Base-by-base conservation (phyloP, 1,139 yeast genomes). In the Scheffersomyces illinoinensis region DNA sequence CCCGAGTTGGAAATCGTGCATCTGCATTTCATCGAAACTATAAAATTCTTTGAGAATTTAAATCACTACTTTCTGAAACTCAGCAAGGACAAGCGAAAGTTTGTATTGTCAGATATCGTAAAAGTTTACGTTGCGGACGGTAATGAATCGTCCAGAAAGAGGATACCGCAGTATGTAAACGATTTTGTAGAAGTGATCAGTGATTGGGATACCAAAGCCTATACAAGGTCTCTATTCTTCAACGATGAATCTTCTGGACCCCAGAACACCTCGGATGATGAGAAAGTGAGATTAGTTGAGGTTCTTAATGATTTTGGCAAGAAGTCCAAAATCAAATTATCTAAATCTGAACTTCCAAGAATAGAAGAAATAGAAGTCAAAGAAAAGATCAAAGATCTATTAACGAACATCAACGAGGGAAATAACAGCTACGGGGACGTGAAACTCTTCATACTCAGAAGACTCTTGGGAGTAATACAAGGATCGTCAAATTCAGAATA, bases 371-470 rank as follows among this genome's bases (percentile, higher is more conserved):
- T 62, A 54, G 67, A 77, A 62, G 53, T 64, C 47, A 54, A 66
- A 51, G 62, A 62, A 3, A 61, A 49, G 3, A 65, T 81, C 1
- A 64, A 64, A 5, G 60, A 64, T 5, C 74, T 82, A 54, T 62
- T 85, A 14, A 54, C 66, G 1, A 57, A 61, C 0, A 60, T 83
- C 10, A 79, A 79, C 57, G 58, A 59, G 1, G 60, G 73, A 1
- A 64, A 66, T 5, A 68, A 72, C 33, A 88, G 86, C 66, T 77
- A 81, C 48, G 79, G 78, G 53, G 85, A 85, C 55, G 72, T 84
- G 0, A 79, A 91, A 59, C 66, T 78, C 7, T 56, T 64, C 2
- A 70, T 90, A 3, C 64, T 90, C 4, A 64, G 74, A n/a, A 65
- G 70, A 24, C 64, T 87, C 1, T 68, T 86, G 12, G 68, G 51